These are phyloP conservation scores for Quercus suber DNA, from an alignment of 306 rosid genomes.

Conservation along the genomic window DNA sequence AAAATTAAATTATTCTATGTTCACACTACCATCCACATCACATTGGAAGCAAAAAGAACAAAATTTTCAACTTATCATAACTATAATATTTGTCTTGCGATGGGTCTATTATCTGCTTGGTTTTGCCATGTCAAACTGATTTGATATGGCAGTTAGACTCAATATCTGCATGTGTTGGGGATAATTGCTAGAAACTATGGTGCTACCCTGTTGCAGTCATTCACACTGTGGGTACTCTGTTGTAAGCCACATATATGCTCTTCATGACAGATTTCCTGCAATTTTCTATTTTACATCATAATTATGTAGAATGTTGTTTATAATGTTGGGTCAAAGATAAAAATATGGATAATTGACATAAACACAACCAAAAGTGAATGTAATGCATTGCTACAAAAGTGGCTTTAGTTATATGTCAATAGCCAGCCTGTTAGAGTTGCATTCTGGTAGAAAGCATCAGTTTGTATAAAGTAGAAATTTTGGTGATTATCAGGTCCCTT, in stretches of 20 bases:
- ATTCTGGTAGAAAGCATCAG: not conserved
- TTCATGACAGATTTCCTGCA: not conserved
- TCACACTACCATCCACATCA: not conserved
- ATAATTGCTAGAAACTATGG: slow-evolving; percentile 4
- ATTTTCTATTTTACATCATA: not conserved
- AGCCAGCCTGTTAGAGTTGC: not conserved
- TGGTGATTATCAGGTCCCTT: slow-evolving; percentile 72
- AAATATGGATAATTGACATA: not conserved
- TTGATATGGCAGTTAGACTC: not conserved
- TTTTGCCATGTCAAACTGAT: not conserved
- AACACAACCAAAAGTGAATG: not conserved
- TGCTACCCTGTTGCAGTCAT: slow-evolving; percentile 1
- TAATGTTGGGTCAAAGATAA: not conserved
- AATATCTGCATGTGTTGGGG: slow-evolving; percentile 18
- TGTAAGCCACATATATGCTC: not conserved
- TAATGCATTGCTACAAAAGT: not conserved
- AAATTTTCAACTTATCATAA: not conserved
- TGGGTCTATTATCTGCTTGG: not conserved
- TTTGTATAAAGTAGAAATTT: not conserved
- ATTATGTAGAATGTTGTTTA: not conserved
- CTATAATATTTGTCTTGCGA: not conserved
- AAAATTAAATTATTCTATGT: not conserved
- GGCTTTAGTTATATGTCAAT: not conserved
- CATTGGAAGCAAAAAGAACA: slow-evolving; percentile 1
- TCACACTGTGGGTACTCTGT: not conserved